Evolutionary conservation across 164 flowering plant species (phyloP).

Genomic region (Hamamelis virginiana): DNA sequence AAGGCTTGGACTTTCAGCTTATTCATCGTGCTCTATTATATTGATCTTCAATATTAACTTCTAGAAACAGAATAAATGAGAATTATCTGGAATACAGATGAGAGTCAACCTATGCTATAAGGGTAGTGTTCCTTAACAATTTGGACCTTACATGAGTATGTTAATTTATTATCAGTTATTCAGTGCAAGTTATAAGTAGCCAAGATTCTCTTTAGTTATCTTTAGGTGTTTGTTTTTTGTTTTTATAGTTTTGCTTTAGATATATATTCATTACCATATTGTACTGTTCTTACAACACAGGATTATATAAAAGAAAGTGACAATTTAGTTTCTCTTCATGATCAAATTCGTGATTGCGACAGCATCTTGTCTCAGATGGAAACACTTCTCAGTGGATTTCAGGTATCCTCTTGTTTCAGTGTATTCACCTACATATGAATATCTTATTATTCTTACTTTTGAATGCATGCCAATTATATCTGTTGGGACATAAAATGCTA

Average conservation of each 20-base stretch:
- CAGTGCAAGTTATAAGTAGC: background rate
- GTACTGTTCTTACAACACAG: constrained; percentile 36
- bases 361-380: constrained; percentile 94
- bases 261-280: background rate
- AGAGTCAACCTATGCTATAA: no score
- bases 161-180: background rate
- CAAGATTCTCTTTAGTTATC: background rate
- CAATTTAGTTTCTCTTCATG: constrained; percentile 90
- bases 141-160: background rate
- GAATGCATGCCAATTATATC: no score
- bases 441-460: no score
- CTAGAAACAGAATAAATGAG: no score
- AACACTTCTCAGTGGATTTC: constrained; percentile 92
- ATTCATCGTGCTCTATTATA: no score
- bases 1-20: no score
- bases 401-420: constrained; percentile 47
- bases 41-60: no score
- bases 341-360: constrained; percentile 95
- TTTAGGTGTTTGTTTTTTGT: background rate
- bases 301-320: constrained; percentile 97
- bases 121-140: background rate
- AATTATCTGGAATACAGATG: no score
- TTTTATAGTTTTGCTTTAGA: background rate
- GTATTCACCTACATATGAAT: no score
- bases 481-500: no score